Percentiles rank a stretch among this genome's conserved stretches.
Evolutionary conservation across 257 asterid genomes (phyloP).

Genomic region (Solanum dulcamara): DNA sequence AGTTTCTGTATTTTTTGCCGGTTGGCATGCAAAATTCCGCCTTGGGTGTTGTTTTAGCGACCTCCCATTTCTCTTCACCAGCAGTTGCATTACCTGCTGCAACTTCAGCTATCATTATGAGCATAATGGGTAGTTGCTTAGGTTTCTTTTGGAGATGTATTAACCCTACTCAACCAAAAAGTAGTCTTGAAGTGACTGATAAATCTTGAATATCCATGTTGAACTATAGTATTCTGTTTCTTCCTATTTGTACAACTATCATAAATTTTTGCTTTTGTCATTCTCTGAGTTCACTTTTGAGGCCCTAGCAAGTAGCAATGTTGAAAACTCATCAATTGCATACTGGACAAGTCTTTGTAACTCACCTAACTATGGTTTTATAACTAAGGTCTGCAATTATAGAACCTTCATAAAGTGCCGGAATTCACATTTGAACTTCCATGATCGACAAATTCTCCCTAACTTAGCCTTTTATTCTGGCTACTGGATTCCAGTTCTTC

Average conservation of each 20-base stretch:
- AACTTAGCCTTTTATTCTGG: background rate
- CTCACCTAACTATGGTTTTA: background rate
- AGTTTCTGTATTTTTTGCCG: constrained; percentile 18
- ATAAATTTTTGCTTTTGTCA: background rate
- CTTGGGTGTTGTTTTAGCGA: constrained; percentile 78
- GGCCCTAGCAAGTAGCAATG: too few relatives aligned
- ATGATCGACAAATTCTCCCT: background rate
- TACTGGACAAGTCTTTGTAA: background rate
- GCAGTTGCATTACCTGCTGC: constrained; percentile 82
- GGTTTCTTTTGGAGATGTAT: constrained; percentile 72
- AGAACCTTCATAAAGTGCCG: background rate
- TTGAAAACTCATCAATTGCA: background rate
- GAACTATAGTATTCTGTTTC: background rate
- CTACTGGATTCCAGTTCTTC: background rate
- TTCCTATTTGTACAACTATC: background rate
- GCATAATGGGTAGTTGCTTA: constrained; percentile 79
- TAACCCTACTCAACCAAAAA: constrained; percentile 32
- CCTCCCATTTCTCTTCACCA: constrained; percentile 72
- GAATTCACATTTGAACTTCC: background rate
- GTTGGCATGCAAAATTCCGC: constrained; percentile 99
- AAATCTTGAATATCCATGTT: background rate
- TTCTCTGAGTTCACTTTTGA: background rate
- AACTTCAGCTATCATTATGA: constrained; percentile 77
- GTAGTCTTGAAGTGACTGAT: background rate
- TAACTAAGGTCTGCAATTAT: background rate